A percentile compares a stretch with the other conserved stretches of the same genome.
These are phyloP conservation scores for Naganishia sp. DNA, from an alignment of 1,284 basidiomycete genomes.

Conservation along the genomic window DNA sequence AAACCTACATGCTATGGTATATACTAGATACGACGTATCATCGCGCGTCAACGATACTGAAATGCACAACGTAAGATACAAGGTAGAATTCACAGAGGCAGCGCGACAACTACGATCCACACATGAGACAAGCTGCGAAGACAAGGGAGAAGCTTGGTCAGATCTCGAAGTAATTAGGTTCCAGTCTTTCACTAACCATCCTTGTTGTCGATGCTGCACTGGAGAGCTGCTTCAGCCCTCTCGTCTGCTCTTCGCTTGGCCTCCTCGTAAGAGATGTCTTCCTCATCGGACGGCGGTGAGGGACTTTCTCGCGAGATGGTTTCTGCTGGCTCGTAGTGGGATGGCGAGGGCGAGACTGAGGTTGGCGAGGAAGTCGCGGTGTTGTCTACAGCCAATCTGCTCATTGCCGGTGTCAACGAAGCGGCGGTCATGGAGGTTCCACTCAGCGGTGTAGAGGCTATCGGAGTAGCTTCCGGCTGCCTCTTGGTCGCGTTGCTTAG, in stretches of 20 bases:
- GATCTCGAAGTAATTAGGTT: neutral
- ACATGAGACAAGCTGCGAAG: slow-evolving; percentile 21
- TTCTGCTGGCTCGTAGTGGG: slow-evolving; percentile 28
- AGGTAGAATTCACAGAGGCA: neutral
- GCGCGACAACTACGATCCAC: slow-evolving; percentile 17
- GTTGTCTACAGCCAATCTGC: slow-evolving; percentile 31
- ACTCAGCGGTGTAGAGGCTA: slow-evolving; percentile 25
- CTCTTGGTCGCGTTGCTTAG: slow-evolving; percentile 33
- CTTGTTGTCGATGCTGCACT: slow-evolving; percentile 56
- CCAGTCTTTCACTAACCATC: slow-evolving; percentile 35
- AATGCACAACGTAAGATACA: slow-evolving; percentile 16
- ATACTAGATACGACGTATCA: neutral
- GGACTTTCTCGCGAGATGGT: slow-evolving; percentile 11
- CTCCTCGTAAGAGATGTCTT: slow-evolving; percentile 56
- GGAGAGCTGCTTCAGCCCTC: slow-evolving; percentile 53
- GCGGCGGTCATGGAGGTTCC: slow-evolving; percentile 9
- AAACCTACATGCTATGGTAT: slow-evolving; percentile 3
- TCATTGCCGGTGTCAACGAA: slow-evolving; percentile 34
- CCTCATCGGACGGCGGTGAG: slow-evolving; percentile 41
- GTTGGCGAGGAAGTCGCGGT: slow-evolving; percentile 25
- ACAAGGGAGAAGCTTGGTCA: neutral
- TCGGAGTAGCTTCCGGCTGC: slow-evolving; percentile 29
- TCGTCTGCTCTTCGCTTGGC: slow-evolving; percentile 54
- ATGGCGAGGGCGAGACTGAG: slow-evolving; percentile 30
- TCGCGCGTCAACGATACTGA: neutral